Base-by-base conservation (phyloP, 2,329 filamentous ascomycete genomes). In the Sclerotinia subarctica region DNA sequence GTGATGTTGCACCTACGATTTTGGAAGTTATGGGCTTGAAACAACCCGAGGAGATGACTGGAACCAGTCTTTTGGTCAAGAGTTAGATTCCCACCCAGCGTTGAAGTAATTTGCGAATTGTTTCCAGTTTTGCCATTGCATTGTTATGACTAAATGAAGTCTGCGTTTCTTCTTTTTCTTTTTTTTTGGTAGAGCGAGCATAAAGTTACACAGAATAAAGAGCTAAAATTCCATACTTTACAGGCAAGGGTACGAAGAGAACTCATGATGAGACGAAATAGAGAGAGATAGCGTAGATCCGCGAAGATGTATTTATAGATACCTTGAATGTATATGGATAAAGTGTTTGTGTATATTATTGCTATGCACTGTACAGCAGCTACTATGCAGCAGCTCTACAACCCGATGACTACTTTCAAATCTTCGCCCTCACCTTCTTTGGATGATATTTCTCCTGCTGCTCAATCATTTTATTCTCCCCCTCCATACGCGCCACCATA, bases 1-100 rank as follows among this genome's bases (percentile, higher is more conserved):
- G 95, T 69, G 95, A 99, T 77, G 95, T 99, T 46, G 95, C 95
- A 10, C 95, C 95, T n/a, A 99, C 95, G 21, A 80, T 99, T 69
- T 85, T 99, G 54, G 91, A 88, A 7, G 88, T 89, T 76, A 97
- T 99, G 94, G 95, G 95, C 44, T 84, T 99, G 70, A 87, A 91
- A 59, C 88, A 96, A 79, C 94, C 95, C 6, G 87, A 91, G 76
- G 94, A 94, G 80, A 99, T 99, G 95, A 92, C 91, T 69, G 94
- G 95, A 69, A 82, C 84, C 77, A 96, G 88, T 80, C 84, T 99
- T 76, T 84, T 99, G 74, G 82, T 93, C 76, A 96, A 93, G 87
- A 83, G 72, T 74, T 78, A 77, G 74, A 77, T 73, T 67, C 65
- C 70, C 69, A 64, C 68, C 56, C 57, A 38, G 26, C 57, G 35